Conservation (phyloP, 441 rosid genomes). For the Dalechampia spathulata region DNA sequence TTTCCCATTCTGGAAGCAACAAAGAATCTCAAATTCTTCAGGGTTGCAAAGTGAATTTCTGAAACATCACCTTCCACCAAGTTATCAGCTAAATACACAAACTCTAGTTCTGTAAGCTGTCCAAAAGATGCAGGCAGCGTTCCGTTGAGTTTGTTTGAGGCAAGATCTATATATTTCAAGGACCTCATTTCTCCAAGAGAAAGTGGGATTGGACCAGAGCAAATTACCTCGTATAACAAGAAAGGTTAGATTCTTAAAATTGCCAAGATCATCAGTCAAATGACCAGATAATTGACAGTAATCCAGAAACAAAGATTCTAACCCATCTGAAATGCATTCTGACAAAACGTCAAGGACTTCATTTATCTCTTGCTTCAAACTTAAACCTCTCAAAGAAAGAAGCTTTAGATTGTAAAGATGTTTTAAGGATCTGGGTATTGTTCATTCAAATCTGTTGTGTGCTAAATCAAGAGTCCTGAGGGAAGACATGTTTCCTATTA, state of each 20-base stretch:
- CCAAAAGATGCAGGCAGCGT: constrained; percentile 1
- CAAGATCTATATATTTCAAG: not conserved
- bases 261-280: not conserved
- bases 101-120: not conserved
- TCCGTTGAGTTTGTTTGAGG: constrained; percentile 2
- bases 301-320: not conserved
- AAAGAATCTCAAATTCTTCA: constrained; percentile 2
- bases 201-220: constrained; percentile 15
- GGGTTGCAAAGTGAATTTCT: constrained; percentile 12
- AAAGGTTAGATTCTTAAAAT: not conserved
- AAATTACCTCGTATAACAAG: too few species aligned
- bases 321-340: not conserved
- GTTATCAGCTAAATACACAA: not conserved
- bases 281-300: not conserved
- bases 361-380: not conserved
- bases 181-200: constrained; percentile 4
- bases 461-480: not conserved
- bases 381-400: accelerated
- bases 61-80: constrained; percentile 10
- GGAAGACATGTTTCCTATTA: not conserved
- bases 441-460: not conserved
- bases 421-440: not conserved
- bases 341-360: not conserved
- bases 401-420: not conserved
- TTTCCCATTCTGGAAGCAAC: not conserved